A percentile compares a stretch with the other conserved stretches of the same genome.
Evolutionary conservation across 1,139 yeast species (phyloP).

Genomic region (Yamadazyma mexicana): DNA sequence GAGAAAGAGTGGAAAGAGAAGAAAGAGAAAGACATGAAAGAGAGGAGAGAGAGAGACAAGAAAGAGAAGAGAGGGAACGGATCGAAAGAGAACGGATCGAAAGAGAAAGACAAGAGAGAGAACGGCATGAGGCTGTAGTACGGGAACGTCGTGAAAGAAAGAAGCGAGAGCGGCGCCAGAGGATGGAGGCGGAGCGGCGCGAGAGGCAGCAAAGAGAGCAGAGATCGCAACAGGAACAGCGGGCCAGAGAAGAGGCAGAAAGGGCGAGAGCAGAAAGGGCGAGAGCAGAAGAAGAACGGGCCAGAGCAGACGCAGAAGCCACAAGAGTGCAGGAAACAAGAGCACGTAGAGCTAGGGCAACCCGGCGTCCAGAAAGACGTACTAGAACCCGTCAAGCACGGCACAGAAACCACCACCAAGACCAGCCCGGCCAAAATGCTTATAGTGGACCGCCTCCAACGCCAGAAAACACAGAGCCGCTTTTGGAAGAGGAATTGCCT

Average conservation of each 20-base stretch:
- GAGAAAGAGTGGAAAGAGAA: slow-evolving; percentile 4
- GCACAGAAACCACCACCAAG: no score
- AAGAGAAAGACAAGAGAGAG: slow-evolving; percentile 6
- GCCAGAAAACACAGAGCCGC: not conserved
- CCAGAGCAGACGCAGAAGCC: slow-evolving; percentile 6
- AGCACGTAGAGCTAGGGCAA: no score
- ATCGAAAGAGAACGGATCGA: slow-evolving; percentile 5
- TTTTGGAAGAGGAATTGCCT: slow-evolving; percentile 28
- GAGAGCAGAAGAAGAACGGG: slow-evolving; percentile 4
- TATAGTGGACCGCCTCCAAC: not conserved
- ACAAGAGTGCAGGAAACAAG: slow-evolving; percentile 4
- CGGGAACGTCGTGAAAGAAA: no score
- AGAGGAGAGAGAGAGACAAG: no score
- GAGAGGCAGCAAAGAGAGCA: no score
- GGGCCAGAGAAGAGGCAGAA: slow-evolving; percentile 2
- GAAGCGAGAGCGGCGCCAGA: no score
- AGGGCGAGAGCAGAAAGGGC: slow-evolving; percentile 5
- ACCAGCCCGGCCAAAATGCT: no score
- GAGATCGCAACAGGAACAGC: no score
- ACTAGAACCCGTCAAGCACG: no score
- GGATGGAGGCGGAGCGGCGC: no score
- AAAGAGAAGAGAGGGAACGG: slow-evolving; percentile 2
- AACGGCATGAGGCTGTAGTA: slow-evolving; percentile 1
- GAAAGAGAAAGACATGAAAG: slow-evolving; percentile 2
- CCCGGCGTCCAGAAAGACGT: no score